Percentiles rank a stretch among this genome's conserved stretches.
Evolutionary conservation across 73 alveolate genomes (phyloP).

Genomic region (Paramecium pentaurelia): DNA sequence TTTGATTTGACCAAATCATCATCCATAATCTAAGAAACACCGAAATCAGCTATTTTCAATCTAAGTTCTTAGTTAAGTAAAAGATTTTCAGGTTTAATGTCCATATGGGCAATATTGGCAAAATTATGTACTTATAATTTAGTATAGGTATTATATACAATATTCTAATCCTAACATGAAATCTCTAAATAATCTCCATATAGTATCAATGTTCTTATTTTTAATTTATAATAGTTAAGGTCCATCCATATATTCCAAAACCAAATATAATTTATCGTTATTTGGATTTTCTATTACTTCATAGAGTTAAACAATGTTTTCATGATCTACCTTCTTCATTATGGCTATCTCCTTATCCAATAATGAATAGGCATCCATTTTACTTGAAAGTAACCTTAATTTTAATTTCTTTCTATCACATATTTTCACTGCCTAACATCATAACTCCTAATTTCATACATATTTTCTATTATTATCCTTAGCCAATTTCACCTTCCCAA

Average conservation of each 20-base stretch:
- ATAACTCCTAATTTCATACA: not conserved
- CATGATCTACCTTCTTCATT: conserved; percentile 80
- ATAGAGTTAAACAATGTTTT: conserved; percentile 66
- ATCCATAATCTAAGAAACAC: conserved; percentile 53
- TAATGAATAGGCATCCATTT: conserved; percentile 52
- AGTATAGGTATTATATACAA: not conserved
- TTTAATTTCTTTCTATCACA: conserved; percentile 50
- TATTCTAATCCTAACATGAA: conserved; percentile 54
- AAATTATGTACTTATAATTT: conserved; percentile 41
- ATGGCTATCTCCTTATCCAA: conserved; percentile 71
- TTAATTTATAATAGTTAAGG: conserved; percentile 58
- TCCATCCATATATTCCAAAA: conserved; percentile 72
- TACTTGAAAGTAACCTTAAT: conserved; percentile 31
- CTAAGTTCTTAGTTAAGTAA: conserved; percentile 5
- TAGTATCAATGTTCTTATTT: not conserved
- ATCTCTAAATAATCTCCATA: conserved; percentile 40
- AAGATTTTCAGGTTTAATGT: conserved; percentile 63
- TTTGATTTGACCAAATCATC: conserved; percentile 45
- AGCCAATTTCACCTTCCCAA: conserved; percentile 63
- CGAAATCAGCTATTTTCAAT: conserved; percentile 65
- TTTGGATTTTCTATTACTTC: conserved; percentile 81
- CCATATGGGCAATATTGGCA: conserved; percentile 65
- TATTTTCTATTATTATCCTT: not conserved
- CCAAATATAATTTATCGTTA: conserved; percentile 71
- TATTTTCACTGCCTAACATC: conserved; percentile 32